A percentile compares a stretch with the other conserved stretches of the same genome.
Evolutionary conservation across 2,329 filamentous ascomycete genomes (phyloP).

Genomic region (Paecilomyces variotii): DNA sequence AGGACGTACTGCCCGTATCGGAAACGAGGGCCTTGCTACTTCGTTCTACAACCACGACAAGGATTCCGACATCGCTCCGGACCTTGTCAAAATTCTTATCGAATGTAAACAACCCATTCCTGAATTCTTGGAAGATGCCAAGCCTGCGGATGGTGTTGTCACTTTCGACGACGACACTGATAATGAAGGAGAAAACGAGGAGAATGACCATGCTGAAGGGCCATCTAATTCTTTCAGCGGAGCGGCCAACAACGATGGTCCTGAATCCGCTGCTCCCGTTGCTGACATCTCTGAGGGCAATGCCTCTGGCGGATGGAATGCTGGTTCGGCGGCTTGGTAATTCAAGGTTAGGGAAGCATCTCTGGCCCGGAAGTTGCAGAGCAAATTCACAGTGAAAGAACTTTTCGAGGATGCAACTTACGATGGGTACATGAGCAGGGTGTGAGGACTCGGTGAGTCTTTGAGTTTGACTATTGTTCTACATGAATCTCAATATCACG

Average conservation of each 20-base stretch:
- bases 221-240: background rate
- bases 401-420: no score
- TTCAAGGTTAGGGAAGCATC: background rate
- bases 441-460: no score
- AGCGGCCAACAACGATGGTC: slow-evolving; percentile 9
- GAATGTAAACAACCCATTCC: slow-evolving; percentile 74
- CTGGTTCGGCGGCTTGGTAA: background rate
- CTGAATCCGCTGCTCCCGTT: slow-evolving; percentile 9
- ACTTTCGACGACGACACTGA: slow-evolving; percentile 49
- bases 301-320: background rate
- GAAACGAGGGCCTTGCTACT: slow-evolving; percentile 74
- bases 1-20: slow-evolving; percentile 91
- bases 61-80: slow-evolving; percentile 63
- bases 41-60: slow-evolving; percentile 75
- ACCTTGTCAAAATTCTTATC: slow-evolving; percentile 71
- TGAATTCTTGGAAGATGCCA: slow-evolving; percentile 65
- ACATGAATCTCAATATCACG: no score
- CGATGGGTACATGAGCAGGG: no score
- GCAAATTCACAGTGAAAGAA: no score
- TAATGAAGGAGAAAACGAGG: slow-evolving; percentile 26
- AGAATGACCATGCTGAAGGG: slow-evolving; percentile 7
- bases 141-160: slow-evolving; percentile 31
- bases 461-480: no score
- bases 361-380: no score
- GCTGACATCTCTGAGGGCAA: background rate